phyloP scores from a whole-genome alignment of 2,329 filamentous ascomycete species.

The Fusarium sp. region DNA sequence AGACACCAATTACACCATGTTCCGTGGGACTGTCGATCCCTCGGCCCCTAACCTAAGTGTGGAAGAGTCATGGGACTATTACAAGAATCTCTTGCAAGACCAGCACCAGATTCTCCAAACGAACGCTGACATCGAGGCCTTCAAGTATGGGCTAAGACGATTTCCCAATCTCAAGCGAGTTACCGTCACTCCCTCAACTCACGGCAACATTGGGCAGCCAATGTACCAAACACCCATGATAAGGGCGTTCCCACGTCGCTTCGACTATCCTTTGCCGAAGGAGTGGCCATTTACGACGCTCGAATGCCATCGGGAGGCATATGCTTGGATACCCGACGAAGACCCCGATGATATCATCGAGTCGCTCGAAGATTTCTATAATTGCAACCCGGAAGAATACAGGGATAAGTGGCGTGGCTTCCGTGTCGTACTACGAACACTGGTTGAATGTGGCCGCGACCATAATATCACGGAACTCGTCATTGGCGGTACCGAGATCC shows the following conservation, averaged over 20 bases:
- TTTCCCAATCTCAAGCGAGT: neutral
- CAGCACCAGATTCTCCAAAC: neutral
- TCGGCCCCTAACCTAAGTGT: neutral
- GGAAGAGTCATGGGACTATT: neutral
- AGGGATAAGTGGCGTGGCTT: neutral
- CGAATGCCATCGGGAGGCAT: too few relatives aligned
- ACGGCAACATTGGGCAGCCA: neutral
- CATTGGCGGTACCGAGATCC: neutral
- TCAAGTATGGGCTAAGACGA: neutral
- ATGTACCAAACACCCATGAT: constrained; percentile 6
- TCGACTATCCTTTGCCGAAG: constrained; percentile 2
- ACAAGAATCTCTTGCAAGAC: neutral
- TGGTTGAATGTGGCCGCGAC: neutral
- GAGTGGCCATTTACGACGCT: neutral
- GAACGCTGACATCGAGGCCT: neutral
- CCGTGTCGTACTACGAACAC: neutral
- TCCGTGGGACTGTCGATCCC: too few relatives aligned
- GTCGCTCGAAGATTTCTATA: too few relatives aligned
- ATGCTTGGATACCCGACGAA: too few relatives aligned
- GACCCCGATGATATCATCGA: too few relatives aligned
- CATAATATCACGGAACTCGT: neutral
- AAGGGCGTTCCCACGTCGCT: neutral
- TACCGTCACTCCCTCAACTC: neutral
- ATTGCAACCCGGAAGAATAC: neutral
- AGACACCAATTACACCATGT: neutral